These are phyloP conservation scores for Rhizopogon rudus DNA, from an alignment of 768 basidiomycete species.

Conservation along the genomic window DNA sequence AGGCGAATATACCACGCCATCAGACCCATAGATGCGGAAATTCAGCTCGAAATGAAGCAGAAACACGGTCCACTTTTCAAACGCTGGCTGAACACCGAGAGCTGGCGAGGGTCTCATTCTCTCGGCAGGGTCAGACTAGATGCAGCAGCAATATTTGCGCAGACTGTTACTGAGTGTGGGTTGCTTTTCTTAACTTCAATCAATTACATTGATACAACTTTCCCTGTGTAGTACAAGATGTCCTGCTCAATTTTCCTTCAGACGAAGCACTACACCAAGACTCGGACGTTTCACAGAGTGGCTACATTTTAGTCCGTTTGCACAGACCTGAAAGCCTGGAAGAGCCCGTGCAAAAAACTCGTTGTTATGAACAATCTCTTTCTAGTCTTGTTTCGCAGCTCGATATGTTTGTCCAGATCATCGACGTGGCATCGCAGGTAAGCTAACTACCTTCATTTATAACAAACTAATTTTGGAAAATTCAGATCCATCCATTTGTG, in stretches of 20 bases:
- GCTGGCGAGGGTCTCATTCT: background rate
- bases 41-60: background rate
- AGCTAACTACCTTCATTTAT: background rate
- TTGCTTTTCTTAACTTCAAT: background rate
- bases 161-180: background rate
- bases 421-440: constrained; percentile 20
- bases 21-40: background rate
- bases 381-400: constrained; percentile 17
- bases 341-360: constrained; percentile 2
- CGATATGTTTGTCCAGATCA: constrained; percentile 19
- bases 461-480: background rate
- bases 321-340: constrained; percentile 4
- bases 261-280: background rate
- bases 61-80: background rate
- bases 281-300: background rate
- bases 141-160: background rate
- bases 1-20: too few relatives aligned
- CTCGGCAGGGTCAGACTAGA: background rate
- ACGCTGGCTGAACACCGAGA: background rate
- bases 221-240: background rate
- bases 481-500: constrained; percentile 21
- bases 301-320: constrained; percentile 15
- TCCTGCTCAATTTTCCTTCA: background rate
- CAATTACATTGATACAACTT: background rate
- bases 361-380: constrained; percentile 9